Evolutionary conservation across 106 monocot genomes (phyloP).

Genomic region (Iris macrosiphon): DNA sequence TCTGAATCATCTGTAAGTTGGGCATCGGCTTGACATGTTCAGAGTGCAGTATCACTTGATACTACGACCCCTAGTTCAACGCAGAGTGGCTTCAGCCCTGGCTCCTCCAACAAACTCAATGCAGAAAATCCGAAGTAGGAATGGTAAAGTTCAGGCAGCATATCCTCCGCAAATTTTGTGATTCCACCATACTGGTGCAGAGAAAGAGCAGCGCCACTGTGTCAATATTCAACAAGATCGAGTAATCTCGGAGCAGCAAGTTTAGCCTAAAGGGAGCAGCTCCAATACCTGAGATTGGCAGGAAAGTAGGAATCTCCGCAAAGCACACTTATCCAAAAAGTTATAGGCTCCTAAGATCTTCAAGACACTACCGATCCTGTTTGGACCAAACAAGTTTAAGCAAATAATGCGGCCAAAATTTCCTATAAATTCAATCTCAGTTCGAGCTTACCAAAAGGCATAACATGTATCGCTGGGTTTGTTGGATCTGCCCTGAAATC

Average conservation of each 20-base stretch:
- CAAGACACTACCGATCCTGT: constrained; percentile 78
- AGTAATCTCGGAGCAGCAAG: neutral
- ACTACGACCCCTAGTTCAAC: constrained; percentile 80
- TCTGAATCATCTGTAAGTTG: too few relatives aligned
- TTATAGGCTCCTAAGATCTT: constrained; percentile 67
- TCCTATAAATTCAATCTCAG: neutral
- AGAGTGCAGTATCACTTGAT: too few relatives aligned
- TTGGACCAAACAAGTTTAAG: neutral
- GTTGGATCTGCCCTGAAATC: constrained; percentile 86
- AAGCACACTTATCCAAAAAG: constrained; percentile 40
- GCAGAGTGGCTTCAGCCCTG: constrained; percentile 46
- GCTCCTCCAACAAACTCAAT: constrained; percentile 73
- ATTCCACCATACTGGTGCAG: constrained; percentile 72
- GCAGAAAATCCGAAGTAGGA: constrained; percentile 83
- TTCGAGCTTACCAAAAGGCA: constrained; percentile 75
- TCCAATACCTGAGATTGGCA: constrained; percentile 65
- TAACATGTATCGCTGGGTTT: constrained; percentile 96
- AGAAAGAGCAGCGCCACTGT: neutral
- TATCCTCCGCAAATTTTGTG: constrained; percentile 49
- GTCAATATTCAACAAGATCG: neutral
- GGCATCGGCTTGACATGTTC: too few relatives aligned
- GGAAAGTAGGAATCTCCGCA: constrained; percentile 64
- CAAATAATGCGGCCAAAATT: neutral
- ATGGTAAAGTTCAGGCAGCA: constrained; percentile 81
- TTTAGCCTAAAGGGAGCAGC: too few relatives aligned